A percentile compares a stretch with the other conserved stretches of the same genome.
phyloP scores from a whole-genome alignment of 2,329 filamentous ascomycete genomes.

The Fusarium praegraminearum region DNA sequence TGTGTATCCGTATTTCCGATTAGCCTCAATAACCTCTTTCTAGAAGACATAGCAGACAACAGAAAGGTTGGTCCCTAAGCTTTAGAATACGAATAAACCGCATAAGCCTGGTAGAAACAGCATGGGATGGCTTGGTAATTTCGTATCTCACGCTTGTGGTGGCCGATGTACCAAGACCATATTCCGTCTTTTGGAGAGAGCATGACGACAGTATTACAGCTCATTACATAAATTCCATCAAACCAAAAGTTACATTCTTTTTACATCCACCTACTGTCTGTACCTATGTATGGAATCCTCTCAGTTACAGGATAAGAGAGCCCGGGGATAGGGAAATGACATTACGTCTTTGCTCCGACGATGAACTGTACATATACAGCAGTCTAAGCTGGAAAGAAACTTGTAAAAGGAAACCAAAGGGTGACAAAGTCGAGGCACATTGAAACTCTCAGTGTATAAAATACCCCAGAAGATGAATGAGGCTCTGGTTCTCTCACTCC shows the following conservation, averaged over 20 bases:
- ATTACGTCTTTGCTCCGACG: too few relatives aligned
- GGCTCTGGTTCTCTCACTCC: background rate
- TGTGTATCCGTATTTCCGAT: conserved; percentile 31
- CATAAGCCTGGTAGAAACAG: background rate
- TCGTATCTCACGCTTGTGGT: background rate
- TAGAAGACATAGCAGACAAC: background rate
- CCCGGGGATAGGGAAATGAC: too few relatives aligned
- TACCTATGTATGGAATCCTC: background rate
- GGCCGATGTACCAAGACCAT: background rate
- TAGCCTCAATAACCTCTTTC: background rate
- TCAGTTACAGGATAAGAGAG: background rate
- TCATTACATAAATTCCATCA: background rate
- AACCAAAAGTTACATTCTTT: background rate
- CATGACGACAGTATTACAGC: background rate
- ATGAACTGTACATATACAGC: background rate
- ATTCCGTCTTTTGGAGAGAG: background rate
- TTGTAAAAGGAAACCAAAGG: background rate
- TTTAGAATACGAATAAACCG: background rate
- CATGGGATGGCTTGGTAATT: background rate
- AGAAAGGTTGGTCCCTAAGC: background rate
- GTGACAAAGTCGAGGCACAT: background rate
- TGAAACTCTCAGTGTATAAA: background rate
- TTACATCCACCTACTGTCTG: background rate
- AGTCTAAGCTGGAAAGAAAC: background rate
- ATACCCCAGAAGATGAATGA: background rate